Evolutionary conservation across 1,139 yeast genomes (phyloP).

Genomic region (Zygoascus meyerae): DNA sequence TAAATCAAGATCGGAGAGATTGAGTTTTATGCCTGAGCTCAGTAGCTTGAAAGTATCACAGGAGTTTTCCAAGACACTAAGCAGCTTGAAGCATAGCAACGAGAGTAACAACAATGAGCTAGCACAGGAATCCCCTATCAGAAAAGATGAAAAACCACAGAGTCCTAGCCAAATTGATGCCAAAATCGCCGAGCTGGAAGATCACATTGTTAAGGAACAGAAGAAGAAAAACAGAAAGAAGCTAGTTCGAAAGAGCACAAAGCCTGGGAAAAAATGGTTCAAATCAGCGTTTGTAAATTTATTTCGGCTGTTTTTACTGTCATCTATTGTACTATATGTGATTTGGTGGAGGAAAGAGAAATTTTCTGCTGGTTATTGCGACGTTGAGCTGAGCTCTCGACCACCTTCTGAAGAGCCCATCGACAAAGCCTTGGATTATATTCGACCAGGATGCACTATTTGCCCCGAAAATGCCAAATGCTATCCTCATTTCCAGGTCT

Average conservation of each 20-base stretch:
- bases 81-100: slow-evolving; percentile 2
- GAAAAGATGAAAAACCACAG: neutral
- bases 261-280: neutral
- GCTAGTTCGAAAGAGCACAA: slow-evolving; percentile 9
- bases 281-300: neutral
- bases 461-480: slow-evolving; percentile 86
- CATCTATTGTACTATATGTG: slow-evolving; percentile 18
- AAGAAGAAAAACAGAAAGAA: slow-evolving; percentile 12
- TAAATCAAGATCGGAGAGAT: slow-evolving; percentile 10
- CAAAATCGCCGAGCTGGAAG: slow-evolving; percentile 5
- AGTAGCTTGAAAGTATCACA: slow-evolving; percentile 22
- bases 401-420: slow-evolving; percentile 14
- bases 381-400: slow-evolving; percentile 24
- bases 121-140: neutral
- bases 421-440: slow-evolving; percentile 21
- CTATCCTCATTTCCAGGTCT: slow-evolving; percentile 49
- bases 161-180: neutral
- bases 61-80: slow-evolving; percentile 19
- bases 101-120: slow-evolving; percentile 9
- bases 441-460: slow-evolving; percentile 60
- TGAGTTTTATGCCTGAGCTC: slow-evolving; percentile 27
- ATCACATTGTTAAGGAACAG: slow-evolving; percentile 9
- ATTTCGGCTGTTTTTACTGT: slow-evolving; percentile 12
- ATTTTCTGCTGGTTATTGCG: slow-evolving; percentile 34
- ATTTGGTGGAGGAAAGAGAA: slow-evolving; percentile 32